phyloP scores from a whole-genome alignment of 805 yeast species.

The Yarrowia yakushimensis region DNA sequence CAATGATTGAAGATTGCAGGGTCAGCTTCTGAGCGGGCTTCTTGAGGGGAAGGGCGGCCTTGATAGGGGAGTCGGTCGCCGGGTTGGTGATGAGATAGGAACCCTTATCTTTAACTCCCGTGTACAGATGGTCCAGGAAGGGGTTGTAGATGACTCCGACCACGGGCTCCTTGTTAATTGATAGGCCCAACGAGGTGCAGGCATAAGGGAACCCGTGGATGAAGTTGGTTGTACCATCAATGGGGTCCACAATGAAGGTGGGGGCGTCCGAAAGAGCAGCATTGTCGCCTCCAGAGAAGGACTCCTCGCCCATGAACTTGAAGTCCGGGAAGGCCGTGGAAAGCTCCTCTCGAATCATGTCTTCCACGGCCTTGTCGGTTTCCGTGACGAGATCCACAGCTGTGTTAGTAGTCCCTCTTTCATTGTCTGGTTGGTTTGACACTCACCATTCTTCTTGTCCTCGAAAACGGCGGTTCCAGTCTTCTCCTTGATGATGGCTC shows the following conservation, averaged over 20 bases:
- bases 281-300: slow-evolving; percentile 47
- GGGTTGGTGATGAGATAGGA: slow-evolving; percentile 47
- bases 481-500: slow-evolving; percentile 48
- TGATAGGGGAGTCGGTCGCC: slow-evolving; percentile 2
- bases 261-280: slow-evolving; percentile 50
- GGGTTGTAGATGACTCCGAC: slow-evolving; percentile 71
- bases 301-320: slow-evolving; percentile 60
- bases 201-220: slow-evolving; percentile 60
- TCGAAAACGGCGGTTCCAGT: slow-evolving; percentile 50
- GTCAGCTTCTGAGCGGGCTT: slow-evolving; percentile 40
- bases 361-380: slow-evolving; percentile 56
- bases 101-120: slow-evolving; percentile 55
- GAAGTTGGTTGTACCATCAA: slow-evolving; percentile 65
- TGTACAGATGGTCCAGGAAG: slow-evolving; percentile 49
- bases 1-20: slow-evolving; percentile 52
- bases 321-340: slow-evolving; percentile 45
- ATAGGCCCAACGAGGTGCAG: slow-evolving; percentile 59
- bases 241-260: slow-evolving; percentile 62
- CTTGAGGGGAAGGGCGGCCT: slow-evolving; percentile 38
- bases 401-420: slow-evolving; percentile 26
- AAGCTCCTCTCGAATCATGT: slow-evolving; percentile 39
- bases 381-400: slow-evolving; percentile 61
- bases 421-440: neutral
- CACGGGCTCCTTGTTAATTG: slow-evolving; percentile 46
- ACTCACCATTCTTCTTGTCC: slow-evolving; percentile 48